phyloP scores from a whole-genome alignment of 1,284 basidiomycete genomes.

The Coniferiporia weirii region DNA sequence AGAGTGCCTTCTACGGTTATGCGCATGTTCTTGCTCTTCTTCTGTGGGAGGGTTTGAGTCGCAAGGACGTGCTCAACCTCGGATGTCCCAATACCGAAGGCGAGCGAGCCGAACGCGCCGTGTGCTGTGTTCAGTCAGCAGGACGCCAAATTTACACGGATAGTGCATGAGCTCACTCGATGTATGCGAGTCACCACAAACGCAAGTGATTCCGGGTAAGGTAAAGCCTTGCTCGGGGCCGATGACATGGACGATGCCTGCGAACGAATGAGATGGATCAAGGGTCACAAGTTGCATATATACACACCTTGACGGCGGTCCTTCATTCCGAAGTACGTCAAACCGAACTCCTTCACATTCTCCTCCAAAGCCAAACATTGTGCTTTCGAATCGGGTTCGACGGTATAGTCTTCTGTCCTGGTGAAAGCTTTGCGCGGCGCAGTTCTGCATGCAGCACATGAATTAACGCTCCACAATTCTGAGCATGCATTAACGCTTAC shows the following conservation, averaged over 20 bases:
- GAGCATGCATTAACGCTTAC: slow-evolving; percentile 44
- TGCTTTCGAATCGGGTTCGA: slow-evolving; percentile 86
- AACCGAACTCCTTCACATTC: slow-evolving; percentile 91
- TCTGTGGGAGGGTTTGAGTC: slow-evolving; percentile 89
- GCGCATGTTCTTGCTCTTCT: slow-evolving; percentile 95
- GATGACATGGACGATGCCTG: slow-evolving; percentile 93
- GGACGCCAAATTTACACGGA: background rate
- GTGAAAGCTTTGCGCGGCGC: slow-evolving; percentile 82
- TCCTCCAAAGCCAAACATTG: slow-evolving; percentile 90
- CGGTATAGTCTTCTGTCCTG: slow-evolving; percentile 73
- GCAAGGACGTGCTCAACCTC: slow-evolving; percentile 97
- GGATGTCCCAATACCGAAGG: slow-evolving; percentile 95
- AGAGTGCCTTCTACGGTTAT: slow-evolving; percentile 87
- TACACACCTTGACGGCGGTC: slow-evolving; percentile 79
- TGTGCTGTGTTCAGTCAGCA: slow-evolving; percentile 54
- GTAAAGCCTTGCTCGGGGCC: slow-evolving; percentile 97
- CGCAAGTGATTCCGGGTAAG: slow-evolving; percentile 91
- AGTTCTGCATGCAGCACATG: slow-evolving; percentile 48
- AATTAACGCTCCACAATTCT: background rate
- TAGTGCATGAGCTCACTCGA: slow-evolving; percentile 48
- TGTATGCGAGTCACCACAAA: slow-evolving; percentile 95
- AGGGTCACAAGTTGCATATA: background rate
- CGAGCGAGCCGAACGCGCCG: slow-evolving; percentile 92
- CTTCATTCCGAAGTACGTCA: slow-evolving; percentile 93
- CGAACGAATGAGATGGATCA: background rate